A percentile compares a stretch with the other conserved stretches of the same genome.
Conservation (phyloP, 345 rosid genomes). For the Triadica sebifera region DNA sequence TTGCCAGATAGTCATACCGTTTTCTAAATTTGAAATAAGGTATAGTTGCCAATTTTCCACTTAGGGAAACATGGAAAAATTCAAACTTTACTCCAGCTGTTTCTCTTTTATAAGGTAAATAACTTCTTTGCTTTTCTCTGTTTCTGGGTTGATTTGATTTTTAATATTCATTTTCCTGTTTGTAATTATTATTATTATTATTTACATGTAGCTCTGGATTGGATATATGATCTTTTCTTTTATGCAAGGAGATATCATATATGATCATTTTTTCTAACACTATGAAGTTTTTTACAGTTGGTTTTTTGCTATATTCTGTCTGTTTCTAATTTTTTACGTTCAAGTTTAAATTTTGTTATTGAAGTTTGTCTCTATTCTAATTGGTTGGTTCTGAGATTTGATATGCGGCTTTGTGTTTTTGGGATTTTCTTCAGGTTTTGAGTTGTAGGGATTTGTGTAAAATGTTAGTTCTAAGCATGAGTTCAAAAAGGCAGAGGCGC, state of each 20-base stretch:
- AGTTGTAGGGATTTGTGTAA: constrained; percentile 13
- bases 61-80: constrained; percentile 16
- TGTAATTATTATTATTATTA: no score
- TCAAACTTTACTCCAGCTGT: constrained; percentile 13
- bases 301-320: neutral
- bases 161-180: neutral
- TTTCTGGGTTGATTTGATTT: neutral
- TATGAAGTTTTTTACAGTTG: neutral
- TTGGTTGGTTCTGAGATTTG: neutral
- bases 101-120: constrained; percentile 24
- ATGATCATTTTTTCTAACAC: no score
- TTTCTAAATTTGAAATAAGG: no score
- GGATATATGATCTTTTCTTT: no score
- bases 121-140: constrained; percentile 2
- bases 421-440: constrained; percentile 26
- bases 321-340: neutral
- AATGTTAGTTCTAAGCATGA: constrained; percentile 53
- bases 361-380: neutral
- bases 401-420: constrained; percentile 16
- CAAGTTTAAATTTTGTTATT: neutral
- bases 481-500: constrained; percentile 50
- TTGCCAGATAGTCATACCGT: no score
- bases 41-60: no score
- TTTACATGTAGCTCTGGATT: no score
- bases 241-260: no score